Evolutionary conservation across 2,329 filamentous ascomycete species (phyloP).

Genomic region (Pseudogymnoascus sp.): DNA sequence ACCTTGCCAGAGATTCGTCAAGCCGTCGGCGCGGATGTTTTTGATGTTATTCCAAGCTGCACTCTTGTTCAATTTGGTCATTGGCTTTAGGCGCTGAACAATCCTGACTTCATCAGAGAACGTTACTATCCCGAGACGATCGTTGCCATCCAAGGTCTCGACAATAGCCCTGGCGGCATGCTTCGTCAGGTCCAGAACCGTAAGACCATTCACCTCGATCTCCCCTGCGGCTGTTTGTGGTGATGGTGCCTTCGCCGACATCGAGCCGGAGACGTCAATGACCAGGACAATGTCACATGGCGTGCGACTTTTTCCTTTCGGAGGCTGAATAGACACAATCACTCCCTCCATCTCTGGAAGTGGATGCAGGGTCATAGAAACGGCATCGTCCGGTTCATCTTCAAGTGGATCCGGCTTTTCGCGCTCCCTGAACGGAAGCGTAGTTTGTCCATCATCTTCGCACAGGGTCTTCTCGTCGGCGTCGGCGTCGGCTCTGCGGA

Average conservation of each 20-base stretch:
- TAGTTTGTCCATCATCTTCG: background rate
- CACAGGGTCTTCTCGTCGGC: slow-evolving; percentile 3
- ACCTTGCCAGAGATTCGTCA: slow-evolving; percentile 53
- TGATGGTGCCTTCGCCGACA: slow-evolving; percentile 40
- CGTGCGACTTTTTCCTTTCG: slow-evolving; percentile 28
- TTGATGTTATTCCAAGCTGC: slow-evolving; percentile 35
- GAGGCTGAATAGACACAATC: slow-evolving; percentile 40
- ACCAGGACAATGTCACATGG: slow-evolving; percentile 54
- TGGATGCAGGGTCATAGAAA: slow-evolving; percentile 31
- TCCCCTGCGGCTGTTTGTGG: slow-evolving; percentile 26
- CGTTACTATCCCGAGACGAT: slow-evolving; percentile 50
- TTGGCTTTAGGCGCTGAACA: slow-evolving; percentile 39
- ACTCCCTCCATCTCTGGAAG: slow-evolving; percentile 33
- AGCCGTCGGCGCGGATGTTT: slow-evolving; percentile 30
- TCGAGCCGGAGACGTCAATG: slow-evolving; percentile 54
- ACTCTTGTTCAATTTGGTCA: slow-evolving; percentile 41
- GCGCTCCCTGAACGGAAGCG: background rate
- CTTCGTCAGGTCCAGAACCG: slow-evolving; percentile 51
- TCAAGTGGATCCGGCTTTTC: background rate
- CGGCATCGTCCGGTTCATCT: background rate
- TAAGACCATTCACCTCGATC: slow-evolving; percentile 42
- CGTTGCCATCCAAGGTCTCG: slow-evolving; percentile 44
- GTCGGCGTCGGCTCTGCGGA: background rate
- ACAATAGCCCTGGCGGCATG: slow-evolving; percentile 52
- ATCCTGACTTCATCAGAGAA: slow-evolving; percentile 38